Conservation (phyloP, 306 rosid genomes). For the Abrus pulchellus region DNA sequence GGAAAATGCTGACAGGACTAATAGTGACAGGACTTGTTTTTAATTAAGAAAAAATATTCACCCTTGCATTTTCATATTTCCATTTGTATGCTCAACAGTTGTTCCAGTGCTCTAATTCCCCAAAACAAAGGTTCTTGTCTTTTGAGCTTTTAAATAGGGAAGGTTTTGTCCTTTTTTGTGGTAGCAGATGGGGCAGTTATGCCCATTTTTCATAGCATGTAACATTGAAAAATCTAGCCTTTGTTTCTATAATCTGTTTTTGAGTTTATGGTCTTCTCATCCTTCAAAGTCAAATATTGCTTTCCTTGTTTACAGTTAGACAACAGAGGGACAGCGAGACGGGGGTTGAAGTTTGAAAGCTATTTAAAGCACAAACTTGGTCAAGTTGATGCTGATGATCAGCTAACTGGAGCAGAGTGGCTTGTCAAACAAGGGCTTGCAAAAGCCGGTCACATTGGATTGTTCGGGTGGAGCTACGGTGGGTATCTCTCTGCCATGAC, state of each 20-base stretch:
- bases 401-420: slow-evolving; percentile 90
- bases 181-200: not conserved
- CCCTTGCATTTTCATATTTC: slow-evolving; percentile 7
- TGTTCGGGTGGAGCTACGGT: slow-evolving; percentile 98
- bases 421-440: slow-evolving; percentile 83
- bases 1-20: slow-evolving; percentile 19
- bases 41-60: not conserved
- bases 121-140: slow-evolving; percentile 15
- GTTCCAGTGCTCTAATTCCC: slow-evolving; percentile 33
- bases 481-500: slow-evolving; percentile 93
- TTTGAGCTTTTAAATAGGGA: slow-evolving; percentile 12
- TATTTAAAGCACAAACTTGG: slow-evolving; percentile 71
- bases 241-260: slow-evolving; percentile 19
- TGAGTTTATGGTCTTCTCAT: slow-evolving; percentile 13
- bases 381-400: slow-evolving; percentile 86
- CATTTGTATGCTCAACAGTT: slow-evolving; percentile 2
- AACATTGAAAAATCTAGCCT: slow-evolving; percentile 2
- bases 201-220: not conserved
- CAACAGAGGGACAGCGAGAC: slow-evolving; percentile 91
- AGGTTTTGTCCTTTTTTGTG: not conserved
- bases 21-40: no score
- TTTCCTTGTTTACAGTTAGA: slow-evolving; percentile 71
- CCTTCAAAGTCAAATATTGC: slow-evolving; percentile 22
- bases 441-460: slow-evolving; percentile 76
- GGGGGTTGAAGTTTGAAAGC: slow-evolving; percentile 91